These are phyloP conservation scores for Trichoderma erinaceum DNA, from an alignment of 495 filamentous ascomycete genomes.

Conservation along the genomic window DNA sequence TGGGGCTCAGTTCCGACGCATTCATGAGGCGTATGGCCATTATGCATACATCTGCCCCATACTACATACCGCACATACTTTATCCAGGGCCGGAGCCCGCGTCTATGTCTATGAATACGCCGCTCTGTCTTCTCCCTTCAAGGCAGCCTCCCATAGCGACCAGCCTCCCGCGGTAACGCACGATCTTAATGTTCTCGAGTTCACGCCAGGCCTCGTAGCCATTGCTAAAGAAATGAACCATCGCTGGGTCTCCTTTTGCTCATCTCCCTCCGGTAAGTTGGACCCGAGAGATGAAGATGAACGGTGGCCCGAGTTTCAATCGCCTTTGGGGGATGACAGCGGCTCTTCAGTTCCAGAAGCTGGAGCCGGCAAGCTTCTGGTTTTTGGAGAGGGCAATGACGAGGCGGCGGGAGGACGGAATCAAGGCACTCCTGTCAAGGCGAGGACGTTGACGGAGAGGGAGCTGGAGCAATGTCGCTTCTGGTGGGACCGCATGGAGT, in stretches of 20 bases:
- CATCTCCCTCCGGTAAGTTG: constrained; percentile 26
- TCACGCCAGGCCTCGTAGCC: constrained; percentile 40
- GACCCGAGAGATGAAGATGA: constrained; percentile 42
- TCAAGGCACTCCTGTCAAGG: constrained; percentile 41
- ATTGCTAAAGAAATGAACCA: constrained; percentile 50
- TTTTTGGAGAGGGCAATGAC: constrained; percentile 60
- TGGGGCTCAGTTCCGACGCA: constrained; percentile 51
- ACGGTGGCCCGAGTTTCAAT: constrained; percentile 28
- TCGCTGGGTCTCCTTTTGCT: constrained; percentile 51
- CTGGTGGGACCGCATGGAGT: constrained; percentile 45
- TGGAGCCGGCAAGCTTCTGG: constrained; percentile 33
- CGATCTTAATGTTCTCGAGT: constrained; percentile 35
- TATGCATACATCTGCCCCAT: constrained; percentile 64
- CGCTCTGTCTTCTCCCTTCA: constrained; percentile 38
- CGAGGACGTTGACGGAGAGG: constrained; percentile 36
- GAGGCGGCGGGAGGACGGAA: constrained; percentile 41
- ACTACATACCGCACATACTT: constrained; percentile 51
- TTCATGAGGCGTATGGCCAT: constrained; percentile 58
- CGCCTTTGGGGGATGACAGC: constrained; percentile 20
- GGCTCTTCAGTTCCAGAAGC: constrained; percentile 1
- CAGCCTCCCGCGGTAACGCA: constrained; percentile 53
- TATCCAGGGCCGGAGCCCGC: constrained; percentile 31
- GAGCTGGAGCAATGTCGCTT: constrained; percentile 48
- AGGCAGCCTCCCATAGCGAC: constrained; percentile 55
- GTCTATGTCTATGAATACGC: constrained; percentile 59